These are phyloP conservation scores for Leishmania major DNA, from an alignment of 208 protist genomes.

Conservation along the genomic window DNA sequence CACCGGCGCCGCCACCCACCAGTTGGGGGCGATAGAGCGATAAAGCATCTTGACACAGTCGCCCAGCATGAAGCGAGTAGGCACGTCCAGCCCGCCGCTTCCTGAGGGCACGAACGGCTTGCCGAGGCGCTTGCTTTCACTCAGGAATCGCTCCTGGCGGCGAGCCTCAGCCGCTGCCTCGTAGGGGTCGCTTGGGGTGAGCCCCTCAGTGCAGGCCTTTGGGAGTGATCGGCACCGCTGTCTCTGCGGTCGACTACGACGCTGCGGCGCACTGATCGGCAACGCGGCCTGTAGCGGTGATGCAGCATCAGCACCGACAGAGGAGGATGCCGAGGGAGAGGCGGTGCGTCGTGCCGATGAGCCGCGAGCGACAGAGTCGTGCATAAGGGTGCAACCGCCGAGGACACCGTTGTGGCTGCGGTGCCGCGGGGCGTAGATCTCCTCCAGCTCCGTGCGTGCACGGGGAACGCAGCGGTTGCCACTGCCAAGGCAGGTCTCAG, in stretches of 20 bases:
- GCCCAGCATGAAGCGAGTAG: conserved; percentile 78
- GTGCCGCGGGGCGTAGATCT: not conserved
- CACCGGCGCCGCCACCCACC: conserved; percentile 65
- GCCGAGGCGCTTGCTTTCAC: conserved; percentile 64
- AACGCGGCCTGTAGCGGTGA: not conserved
- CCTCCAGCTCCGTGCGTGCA: not conserved
- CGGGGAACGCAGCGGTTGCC: not conserved
- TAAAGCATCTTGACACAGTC: conserved; percentile 84
- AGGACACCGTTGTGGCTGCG: not conserved
- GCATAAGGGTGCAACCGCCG: not conserved
- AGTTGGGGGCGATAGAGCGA: conserved; percentile 64
- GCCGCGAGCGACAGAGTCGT: not conserved
- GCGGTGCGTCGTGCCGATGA: not conserved
- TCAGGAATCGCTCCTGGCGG: conserved; percentile 70
- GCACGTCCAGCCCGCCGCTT: conserved; percentile 38
- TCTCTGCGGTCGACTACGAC: not conserved
- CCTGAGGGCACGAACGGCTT: conserved; percentile 76
- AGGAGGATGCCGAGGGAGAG: not conserved
- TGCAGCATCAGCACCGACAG: not conserved
- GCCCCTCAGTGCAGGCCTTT: not conserved
- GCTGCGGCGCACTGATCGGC: not conserved
- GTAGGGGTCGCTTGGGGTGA: conserved; percentile 63
- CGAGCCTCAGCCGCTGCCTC: conserved; percentile 60
- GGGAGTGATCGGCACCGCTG: not conserved
- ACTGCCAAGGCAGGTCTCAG: not conserved